These are phyloP conservation scores for Tieghemiomyces parasiticus DNA, from an alignment of 192 early-diverging fungal genomes.

Conservation along the genomic window DNA sequence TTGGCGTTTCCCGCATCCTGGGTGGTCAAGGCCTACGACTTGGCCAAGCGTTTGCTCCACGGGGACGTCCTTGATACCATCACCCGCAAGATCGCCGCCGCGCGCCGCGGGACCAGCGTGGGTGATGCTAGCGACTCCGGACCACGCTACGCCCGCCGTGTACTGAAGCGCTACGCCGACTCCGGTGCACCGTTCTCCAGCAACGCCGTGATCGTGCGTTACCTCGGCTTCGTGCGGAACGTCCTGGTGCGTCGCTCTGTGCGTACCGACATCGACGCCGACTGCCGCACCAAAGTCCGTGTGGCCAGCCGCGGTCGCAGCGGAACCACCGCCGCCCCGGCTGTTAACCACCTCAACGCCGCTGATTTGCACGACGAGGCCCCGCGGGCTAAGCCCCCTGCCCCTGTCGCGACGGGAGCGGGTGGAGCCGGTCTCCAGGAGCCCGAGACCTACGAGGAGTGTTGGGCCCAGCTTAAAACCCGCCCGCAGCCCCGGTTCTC, in stretches of 20 bases:
- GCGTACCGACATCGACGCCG: not conserved
- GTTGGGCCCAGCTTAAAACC: not conserved
- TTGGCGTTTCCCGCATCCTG: slow-evolving; percentile 11
- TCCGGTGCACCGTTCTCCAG: slow-evolving; percentile 30
- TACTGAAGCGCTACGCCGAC: slow-evolving; percentile 29
- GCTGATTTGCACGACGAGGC: not conserved
- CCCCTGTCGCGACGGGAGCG: too few relatives aligned
- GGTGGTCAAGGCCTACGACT: not conserved
- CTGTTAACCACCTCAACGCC: not conserved
- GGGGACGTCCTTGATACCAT: not conserved
- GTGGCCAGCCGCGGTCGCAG: not conserved
- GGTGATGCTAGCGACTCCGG: slow-evolving; percentile 13
- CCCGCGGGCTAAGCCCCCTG: too few relatives aligned
- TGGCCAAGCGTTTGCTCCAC: not conserved
- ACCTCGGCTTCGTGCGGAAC: slow-evolving; percentile 35
- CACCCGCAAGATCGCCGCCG: slow-evolving; percentile 1
- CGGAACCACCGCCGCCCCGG: too few relatives aligned
- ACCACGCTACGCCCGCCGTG: slow-evolving; percentile 28
- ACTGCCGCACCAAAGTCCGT: slow-evolving; percentile 10
- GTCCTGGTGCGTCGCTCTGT: slow-evolving; percentile 31
- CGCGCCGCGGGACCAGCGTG: not conserved
- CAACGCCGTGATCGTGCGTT: slow-evolving; percentile 33
- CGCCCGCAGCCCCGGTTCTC: not conserved
- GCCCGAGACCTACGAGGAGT: not conserved
- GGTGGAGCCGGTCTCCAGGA: too few relatives aligned